phyloP scores from a whole-genome alignment of 2,329 filamentous ascomycete species.

The Lasiodiplodia hormozganensis region DNA sequence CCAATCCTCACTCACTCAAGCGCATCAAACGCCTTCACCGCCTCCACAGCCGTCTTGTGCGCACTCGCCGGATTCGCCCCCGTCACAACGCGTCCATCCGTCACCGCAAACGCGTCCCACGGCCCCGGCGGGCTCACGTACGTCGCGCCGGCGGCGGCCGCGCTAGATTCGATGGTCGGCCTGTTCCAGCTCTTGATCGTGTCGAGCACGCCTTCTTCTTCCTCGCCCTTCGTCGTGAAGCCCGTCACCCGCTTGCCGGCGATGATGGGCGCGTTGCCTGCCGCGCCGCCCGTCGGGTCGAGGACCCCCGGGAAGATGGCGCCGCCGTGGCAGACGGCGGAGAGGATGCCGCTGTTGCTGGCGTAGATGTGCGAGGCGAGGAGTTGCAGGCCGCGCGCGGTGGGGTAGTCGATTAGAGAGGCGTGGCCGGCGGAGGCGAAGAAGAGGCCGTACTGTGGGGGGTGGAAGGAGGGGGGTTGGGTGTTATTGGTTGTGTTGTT shows the following conservation, averaged over 20 bases:
- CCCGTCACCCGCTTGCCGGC: constrained; percentile 46
- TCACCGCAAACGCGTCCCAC: constrained; percentile 42
- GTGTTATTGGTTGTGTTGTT: neutral
- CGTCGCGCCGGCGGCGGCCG: constrained; percentile 39
- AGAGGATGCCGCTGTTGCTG: constrained; percentile 49
- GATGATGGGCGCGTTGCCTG: constrained; percentile 41
- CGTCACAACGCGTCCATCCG: constrained; percentile 46
- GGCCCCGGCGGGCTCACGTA: constrained; percentile 38
- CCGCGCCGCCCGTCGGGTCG: constrained; percentile 35
- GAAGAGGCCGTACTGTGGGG: constrained; percentile 44
- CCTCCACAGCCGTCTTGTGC: constrained; percentile 41
- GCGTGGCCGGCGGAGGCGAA: constrained; percentile 55
- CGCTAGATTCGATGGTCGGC: constrained; percentile 42
- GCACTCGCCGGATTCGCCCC: constrained; percentile 47
- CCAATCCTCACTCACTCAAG: constrained; percentile 8
- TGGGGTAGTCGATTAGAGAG: constrained; percentile 56
- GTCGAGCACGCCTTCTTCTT: constrained; percentile 45
- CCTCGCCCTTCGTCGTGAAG: constrained; percentile 47
- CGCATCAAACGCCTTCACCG: constrained; percentile 38
- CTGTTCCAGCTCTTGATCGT: constrained; percentile 43
- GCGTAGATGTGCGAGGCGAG: constrained; percentile 51
- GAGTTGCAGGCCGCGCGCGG: constrained; percentile 49
- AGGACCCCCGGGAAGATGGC: constrained; percentile 49
- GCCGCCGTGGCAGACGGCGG: constrained; percentile 52
- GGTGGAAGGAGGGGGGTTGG: neutral